A percentile compares a stretch with the other conserved stretches of the same genome.
phyloP scores from a whole-genome alignment of 495 filamentous ascomycete genomes.

The Stereocaulon alpinum region DNA sequence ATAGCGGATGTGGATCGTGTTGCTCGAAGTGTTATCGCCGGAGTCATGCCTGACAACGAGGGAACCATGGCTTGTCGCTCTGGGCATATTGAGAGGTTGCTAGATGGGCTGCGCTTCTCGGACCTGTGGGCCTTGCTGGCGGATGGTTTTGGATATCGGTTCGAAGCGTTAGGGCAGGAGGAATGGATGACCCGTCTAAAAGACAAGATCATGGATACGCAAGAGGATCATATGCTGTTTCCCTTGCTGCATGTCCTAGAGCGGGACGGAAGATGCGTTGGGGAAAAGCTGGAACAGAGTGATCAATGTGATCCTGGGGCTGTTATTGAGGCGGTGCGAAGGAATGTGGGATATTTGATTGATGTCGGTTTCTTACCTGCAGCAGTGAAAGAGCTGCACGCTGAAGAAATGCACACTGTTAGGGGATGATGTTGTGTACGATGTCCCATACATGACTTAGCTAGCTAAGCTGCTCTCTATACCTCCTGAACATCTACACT shows the following conservation, averaged over 20 bases:
- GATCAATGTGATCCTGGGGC: not conserved
- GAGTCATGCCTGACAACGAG: not conserved
- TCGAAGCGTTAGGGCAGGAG: not conserved
- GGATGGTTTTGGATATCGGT: not conserved
- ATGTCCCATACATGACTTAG: not conserved
- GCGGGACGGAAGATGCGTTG: too few relatives aligned
- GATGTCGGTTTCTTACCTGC: not conserved
- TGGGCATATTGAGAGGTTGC: not conserved
- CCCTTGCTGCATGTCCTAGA: not conserved
- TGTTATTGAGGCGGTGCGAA: not conserved
- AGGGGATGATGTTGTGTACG: not conserved
- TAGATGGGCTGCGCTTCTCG: not conserved
- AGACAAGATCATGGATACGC: not conserved
- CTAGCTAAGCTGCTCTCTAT: not conserved
- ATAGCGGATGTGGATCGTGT: slow-evolving; percentile 23
- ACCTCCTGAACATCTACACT: too few relatives aligned
- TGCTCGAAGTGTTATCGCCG: slow-evolving; percentile 10
- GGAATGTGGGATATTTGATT: not conserved
- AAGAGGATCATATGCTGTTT: not conserved
- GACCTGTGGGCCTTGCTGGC: not conserved
- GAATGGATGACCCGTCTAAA: not conserved
- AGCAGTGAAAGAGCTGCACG: not conserved
- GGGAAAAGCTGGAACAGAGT: not conserved
- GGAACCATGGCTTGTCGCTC: too few relatives aligned
- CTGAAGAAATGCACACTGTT: not conserved